Evolutionary conservation across 768 basidiomycete genomes (phyloP), one percentile per base, ranked within the genome.

Genomic region (Pleurotus tuoliensis): DNA sequence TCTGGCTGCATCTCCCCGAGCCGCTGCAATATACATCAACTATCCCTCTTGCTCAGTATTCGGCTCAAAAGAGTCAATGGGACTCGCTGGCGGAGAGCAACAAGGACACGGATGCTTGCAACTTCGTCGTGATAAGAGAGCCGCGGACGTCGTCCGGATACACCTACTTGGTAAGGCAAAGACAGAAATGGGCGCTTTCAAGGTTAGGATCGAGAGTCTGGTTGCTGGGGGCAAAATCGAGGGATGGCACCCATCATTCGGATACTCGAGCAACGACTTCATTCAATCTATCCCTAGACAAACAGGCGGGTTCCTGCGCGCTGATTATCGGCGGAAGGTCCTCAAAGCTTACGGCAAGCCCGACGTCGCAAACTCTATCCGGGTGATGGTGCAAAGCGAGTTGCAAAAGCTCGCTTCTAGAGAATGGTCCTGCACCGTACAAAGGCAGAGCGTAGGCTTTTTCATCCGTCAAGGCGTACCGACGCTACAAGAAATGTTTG

Each of bases 131-230:
- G 6, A 9, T 1, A 7, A 8, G 30, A 30, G 30, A 30, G 30
- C 30, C 9, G 30, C 9, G 9, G 0, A 69, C 70, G 46, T 72
- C n/a, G 51, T 52, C 9, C 15, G 37, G 37, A 52, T 52, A 24
- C 51, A 20, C 16, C 39, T 41, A 5, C 22, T 39, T 5, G 39
- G 84, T 0, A 71, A 78, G 13, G 78, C 79, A 49, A 80, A 81
- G 66, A 77, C 79, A 60, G 75, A 74, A 1, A 74, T 79, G 1
- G 85, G 85, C 1, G 72, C 76, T 3, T 62, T 87, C 58, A 86
- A 85, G 68, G 83, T 86, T 8, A 70, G 83, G 51, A 79, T 82
- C 0, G 85, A 86, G 64, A 77, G 70, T 54, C 63, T 87, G 40
- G 77, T 74, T 2, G 71, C 71, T 20, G 84, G 84, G 4, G 77